A percentile compares a stretch with the other conserved stretches of the same genome.
These are phyloP conservation scores for Aulographum hederae DNA, from an alignment of 2,329 filamentous ascomycete genomes.

Conservation along the genomic window DNA sequence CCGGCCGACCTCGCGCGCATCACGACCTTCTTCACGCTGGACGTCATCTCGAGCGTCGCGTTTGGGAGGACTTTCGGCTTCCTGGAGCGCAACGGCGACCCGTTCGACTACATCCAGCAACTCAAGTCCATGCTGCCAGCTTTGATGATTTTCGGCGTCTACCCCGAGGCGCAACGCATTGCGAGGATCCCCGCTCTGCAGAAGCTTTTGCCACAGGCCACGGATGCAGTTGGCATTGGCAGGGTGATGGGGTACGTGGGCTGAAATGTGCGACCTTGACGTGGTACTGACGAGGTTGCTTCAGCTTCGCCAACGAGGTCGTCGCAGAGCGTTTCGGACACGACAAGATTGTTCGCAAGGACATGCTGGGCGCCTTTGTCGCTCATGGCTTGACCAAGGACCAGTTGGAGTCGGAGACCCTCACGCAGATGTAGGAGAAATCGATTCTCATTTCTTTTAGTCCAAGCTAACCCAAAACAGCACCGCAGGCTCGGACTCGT, in stretches of 20 bases:
- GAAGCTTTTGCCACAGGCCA: slow-evolving; percentile 5
- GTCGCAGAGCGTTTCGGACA: slow-evolving; percentile 27
- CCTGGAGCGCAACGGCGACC: slow-evolving; percentile 28
- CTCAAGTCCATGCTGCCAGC: slow-evolving; percentile 23
- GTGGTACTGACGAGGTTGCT: no score
- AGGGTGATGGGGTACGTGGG: slow-evolving; percentile 7
- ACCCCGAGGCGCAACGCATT: slow-evolving; percentile 23
- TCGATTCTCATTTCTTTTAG: not conserved
- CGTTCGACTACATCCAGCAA: slow-evolving; percentile 29
- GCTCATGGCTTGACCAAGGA: slow-evolving; percentile 23
- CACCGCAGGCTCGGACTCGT: slow-evolving; percentile 39
- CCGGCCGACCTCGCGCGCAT: slow-evolving; percentile 17
- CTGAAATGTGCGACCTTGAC: no score
- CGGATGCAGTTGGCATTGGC: slow-evolving; percentile 6
- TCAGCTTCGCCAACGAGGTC: slow-evolving; percentile 26
- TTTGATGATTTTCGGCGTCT: slow-evolving; percentile 25
- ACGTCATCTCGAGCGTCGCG: slow-evolving; percentile 21
- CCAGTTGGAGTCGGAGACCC: slow-evolving; percentile 24
- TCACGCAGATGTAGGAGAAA: slow-evolving; percentile 20
- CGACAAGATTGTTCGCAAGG: slow-evolving; percentile 20
- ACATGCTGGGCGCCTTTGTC: slow-evolving; percentile 37
- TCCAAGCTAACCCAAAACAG: slow-evolving; percentile 9
- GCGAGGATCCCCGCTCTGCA: slow-evolving; percentile 23
- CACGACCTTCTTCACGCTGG: slow-evolving; percentile 21
- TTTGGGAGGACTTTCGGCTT: slow-evolving; percentile 30